phyloP scores from a whole-genome alignment of 75 land plant species.

The Larix kaempferi region DNA sequence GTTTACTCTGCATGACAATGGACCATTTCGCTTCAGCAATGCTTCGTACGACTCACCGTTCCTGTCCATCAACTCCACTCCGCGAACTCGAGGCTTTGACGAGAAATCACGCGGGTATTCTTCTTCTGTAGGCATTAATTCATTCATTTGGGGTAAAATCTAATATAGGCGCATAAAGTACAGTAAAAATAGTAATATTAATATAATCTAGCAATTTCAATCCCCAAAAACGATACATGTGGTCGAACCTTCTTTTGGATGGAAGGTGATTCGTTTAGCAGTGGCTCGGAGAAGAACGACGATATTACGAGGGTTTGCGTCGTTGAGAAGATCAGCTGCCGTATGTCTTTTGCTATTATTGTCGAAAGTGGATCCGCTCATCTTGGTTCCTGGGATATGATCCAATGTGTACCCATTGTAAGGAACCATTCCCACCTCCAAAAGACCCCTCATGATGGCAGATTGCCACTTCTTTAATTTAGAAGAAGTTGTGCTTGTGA shows the following conservation, averaged over 20 bases:
- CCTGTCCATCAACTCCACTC: neutral
- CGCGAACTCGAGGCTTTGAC: neutral
- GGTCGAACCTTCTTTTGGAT: neutral
- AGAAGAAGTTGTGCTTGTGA: neutral
- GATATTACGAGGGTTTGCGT: neutral
- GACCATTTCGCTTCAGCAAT: neutral
- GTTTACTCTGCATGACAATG: neutral
- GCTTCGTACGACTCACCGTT: neutral
- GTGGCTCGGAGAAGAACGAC: neutral
- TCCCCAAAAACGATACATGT: neutral
- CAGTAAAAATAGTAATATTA: too few relatives aligned
- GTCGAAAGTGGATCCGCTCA: constrained; percentile 4
- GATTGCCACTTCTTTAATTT: neutral
- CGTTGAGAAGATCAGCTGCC: neutral
- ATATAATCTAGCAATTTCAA: too few relatives aligned
- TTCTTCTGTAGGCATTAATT: too few relatives aligned
- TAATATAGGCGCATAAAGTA: too few relatives aligned
- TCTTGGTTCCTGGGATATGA: constrained; percentile 15
- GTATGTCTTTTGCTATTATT: neutral
- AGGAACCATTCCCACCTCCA: constrained; percentile 1
- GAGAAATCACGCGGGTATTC: neutral
- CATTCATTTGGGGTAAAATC: too few relatives aligned
- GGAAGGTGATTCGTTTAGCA: neutral
- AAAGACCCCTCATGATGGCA: neutral
- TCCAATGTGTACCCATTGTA: neutral